These are phyloP conservation scores for Phellopilus nigrolimitatus DNA, from an alignment of 1,284 basidiomycete genomes.

Conservation along the genomic window DNA sequence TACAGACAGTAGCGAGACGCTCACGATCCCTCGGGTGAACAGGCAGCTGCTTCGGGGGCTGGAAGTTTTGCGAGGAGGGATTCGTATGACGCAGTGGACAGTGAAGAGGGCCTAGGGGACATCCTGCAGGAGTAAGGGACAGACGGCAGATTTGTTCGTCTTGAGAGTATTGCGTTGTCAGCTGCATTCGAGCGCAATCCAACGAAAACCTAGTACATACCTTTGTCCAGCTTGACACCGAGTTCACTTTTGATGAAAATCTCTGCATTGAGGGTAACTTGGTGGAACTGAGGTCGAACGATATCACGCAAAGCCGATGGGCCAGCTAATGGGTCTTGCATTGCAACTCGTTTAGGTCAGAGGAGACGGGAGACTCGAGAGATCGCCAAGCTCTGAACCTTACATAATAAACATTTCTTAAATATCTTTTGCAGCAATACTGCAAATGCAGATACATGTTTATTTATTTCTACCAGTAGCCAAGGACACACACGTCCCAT, in stretches of 20 bases:
- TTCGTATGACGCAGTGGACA: slow-evolving; percentile 90
- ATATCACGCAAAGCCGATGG: slow-evolving; percentile 70
- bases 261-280: slow-evolving; percentile 87
- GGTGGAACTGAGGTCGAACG: slow-evolving; percentile 87
- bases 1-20: slow-evolving; percentile 92
- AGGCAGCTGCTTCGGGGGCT: slow-evolving; percentile 76
- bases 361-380: no score
- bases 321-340: slow-evolving; percentile 53
- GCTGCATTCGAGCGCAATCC: slow-evolving; percentile 8
- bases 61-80: slow-evolving; percentile 84
- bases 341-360: slow-evolving; percentile 23
- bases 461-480: slow-evolving; percentile 14
- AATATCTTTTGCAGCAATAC: no score
- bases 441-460: no score
- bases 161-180: slow-evolving; percentile 29
- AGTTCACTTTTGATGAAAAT: slow-evolving; percentile 80
- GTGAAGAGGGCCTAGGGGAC: slow-evolving; percentile 80
- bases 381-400: no score
- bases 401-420: no score
- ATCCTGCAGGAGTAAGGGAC: slow-evolving; percentile 73
- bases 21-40: slow-evolving; percentile 81
- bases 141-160: slow-evolving; percentile 91
- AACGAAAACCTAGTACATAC: slow-evolving; percentile 37
- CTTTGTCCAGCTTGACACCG: slow-evolving; percentile 89
- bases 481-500: slow-evolving; percentile 9